A percentile compares a stretch with the other conserved stretches of the same genome.
Conservation (phyloP, 1,284 basidiomycete species). For the Apiotrichum akiyoshidainum region DNA sequence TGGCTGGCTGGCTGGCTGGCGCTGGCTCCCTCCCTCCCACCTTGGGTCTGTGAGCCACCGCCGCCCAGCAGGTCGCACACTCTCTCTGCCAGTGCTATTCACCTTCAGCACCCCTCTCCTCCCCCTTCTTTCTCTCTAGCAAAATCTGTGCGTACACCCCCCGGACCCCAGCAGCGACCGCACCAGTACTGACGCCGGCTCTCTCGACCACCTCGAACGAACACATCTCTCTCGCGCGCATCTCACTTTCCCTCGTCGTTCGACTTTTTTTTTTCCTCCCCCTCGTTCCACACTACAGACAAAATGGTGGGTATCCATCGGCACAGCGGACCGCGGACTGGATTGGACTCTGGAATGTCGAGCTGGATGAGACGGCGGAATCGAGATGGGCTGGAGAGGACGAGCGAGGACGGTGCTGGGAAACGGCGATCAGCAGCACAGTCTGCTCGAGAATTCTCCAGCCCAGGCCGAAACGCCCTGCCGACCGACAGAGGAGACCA, state of each 20-base stretch:
- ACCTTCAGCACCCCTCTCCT: not conserved
- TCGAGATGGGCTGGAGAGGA: too few relatives aligned
- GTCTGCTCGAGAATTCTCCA: too few relatives aligned
- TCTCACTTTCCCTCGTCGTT: too few relatives aligned
- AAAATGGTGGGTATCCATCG: slow-evolving; percentile 14
- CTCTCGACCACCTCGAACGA: too few relatives aligned
- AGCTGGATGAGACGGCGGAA: not conserved
- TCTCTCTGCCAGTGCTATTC: not conserved
- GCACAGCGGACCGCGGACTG: not conserved
- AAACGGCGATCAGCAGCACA: too few relatives aligned
- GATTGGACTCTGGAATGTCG: not conserved
- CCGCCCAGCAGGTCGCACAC: not conserved
- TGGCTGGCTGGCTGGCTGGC: too few relatives aligned
- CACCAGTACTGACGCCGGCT: slow-evolving; percentile 12
- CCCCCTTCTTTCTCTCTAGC: slow-evolving; percentile 8
- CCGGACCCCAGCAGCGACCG: not conserved
- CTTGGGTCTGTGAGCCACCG: too few relatives aligned
- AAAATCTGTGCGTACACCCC: slow-evolving; percentile 16
- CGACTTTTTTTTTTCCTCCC: not conserved
- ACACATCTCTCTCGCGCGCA: too few relatives aligned
- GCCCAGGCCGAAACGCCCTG: too few relatives aligned
- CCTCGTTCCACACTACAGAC: slow-evolving; percentile 7
- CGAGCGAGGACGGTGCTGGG: too few relatives aligned
- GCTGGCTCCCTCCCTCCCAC: too few relatives aligned
- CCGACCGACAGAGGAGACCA: too few relatives aligned